Conservation (phyloP, 345 rosid species). For the Murraya koenigii region DNA sequence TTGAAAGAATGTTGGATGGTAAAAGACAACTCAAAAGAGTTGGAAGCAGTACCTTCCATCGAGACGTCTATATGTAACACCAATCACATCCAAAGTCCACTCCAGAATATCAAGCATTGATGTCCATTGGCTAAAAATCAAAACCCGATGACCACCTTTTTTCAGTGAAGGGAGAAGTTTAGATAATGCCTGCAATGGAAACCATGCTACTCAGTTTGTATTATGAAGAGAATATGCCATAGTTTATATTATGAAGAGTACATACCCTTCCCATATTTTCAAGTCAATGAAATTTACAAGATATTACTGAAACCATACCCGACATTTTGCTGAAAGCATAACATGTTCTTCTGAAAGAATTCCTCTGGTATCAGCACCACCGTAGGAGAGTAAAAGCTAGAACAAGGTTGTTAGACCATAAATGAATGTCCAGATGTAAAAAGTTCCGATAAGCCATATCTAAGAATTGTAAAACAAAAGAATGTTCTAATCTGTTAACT, state of each 20-base stretch:
- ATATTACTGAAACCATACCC: constrained; percentile 38
- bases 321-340: constrained; percentile 92
- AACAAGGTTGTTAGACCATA: constrained; percentile 12
- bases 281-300: not conserved
- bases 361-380: constrained; percentile 54
- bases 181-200: constrained; percentile 58
- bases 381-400: constrained; percentile 71
- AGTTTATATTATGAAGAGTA: not conserved
- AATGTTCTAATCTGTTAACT: not conserved
- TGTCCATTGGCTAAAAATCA: constrained; percentile 99
- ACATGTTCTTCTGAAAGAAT: constrained; percentile 77
- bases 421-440: not conserved
- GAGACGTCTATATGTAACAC: constrained; percentile 81
- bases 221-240: not conserved
- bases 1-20: not conserved
- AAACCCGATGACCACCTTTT: constrained; percentile 70
- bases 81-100: constrained; percentile 89
- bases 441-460: not conserved
- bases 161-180: constrained; percentile 78
- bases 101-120: constrained; percentile 96
- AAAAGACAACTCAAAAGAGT: not conserved
- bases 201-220: not conserved
- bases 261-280: not conserved
- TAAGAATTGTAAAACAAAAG: not conserved
- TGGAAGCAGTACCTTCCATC: constrained; percentile 70